Percentiles rank a stretch among this genome's conserved stretches.
phyloP scores from a whole-genome alignment of 495 filamentous ascomycete genomes.

The Penicillium turbatum region DNA sequence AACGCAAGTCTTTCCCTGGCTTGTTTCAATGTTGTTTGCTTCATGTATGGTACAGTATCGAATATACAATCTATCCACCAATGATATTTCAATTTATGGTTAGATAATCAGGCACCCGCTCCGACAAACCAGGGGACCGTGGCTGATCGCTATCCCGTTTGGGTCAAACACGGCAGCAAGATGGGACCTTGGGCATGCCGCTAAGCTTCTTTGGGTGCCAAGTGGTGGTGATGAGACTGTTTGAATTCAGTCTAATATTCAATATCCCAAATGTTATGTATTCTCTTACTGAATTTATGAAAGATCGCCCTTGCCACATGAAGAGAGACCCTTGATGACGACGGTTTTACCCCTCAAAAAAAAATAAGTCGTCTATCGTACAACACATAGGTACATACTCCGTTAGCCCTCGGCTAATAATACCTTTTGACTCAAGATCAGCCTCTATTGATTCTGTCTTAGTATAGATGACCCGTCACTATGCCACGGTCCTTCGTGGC shows the following conservation, averaged over 20 bases:
- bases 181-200: slow-evolving; percentile 1
- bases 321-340: slow-evolving; percentile 3
- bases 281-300: not conserved
- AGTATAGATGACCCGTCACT: not conserved
- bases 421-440: not conserved
- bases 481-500: slow-evolving; percentile 2
- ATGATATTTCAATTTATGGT: not conserved
- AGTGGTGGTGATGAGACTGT: not conserved
- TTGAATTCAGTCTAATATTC: not conserved
- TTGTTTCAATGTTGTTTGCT: slow-evolving; percentile 1
- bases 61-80: not conserved
- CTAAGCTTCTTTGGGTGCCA: not conserved
- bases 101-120: slow-evolving; percentile 23
- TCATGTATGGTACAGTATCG: slow-evolving; percentile 4
- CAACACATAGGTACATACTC: not conserved
- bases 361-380: not conserved
- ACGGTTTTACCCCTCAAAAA: not conserved
- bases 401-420: not conserved
- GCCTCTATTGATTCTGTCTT: not conserved
- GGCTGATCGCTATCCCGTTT: slow-evolving; percentile 18
- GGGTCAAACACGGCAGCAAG: slow-evolving; percentile 10
- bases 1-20: not conserved
- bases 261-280: not conserved
- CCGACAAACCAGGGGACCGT: slow-evolving; percentile 3
- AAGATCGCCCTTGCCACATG: slow-evolving; percentile 1